Evolutionary conservation across 768 basidiomycete genomes (phyloP).

Genomic region (Phlegmacium glaucopus): DNA sequence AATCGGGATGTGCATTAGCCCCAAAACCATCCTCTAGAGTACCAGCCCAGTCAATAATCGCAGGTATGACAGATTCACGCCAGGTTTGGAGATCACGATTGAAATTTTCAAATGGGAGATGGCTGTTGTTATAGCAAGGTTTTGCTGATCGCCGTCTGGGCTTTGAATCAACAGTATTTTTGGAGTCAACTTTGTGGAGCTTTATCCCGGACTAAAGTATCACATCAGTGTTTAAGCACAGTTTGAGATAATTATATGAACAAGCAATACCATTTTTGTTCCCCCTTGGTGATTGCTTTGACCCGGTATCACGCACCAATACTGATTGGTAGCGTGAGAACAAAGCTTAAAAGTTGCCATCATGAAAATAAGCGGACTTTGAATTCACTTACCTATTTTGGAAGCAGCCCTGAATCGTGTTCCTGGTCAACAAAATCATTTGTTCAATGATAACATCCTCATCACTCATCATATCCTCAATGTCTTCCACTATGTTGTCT

Average conservation of each 20-base stretch:
- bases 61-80: neutral
- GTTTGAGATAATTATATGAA: neutral
- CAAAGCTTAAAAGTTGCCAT: too few relatives aligned
- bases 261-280: neutral
- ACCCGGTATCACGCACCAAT: too few relatives aligned
- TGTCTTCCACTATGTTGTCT: too few relatives aligned
- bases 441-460: too few relatives aligned
- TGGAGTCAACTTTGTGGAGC: neutral
- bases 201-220: neutral
- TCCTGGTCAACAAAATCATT: too few relatives aligned
- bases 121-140: neutral
- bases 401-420: too few relatives aligned
- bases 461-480: too few relatives aligned
- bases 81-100: neutral
- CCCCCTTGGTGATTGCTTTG: neutral
- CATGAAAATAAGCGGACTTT: too few relatives aligned
- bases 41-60: neutral
- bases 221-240: neutral
- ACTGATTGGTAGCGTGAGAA: too few relatives aligned
- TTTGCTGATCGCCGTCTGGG: neutral
- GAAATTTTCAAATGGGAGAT: neutral
- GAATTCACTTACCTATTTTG: too few relatives aligned
- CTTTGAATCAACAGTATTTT: neutral
- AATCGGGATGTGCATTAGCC: neutral
- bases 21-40: neutral